phyloP scores from a whole-genome alignment of 1,139 yeast genomes.

The Hyphopichia burtonii region DNA sequence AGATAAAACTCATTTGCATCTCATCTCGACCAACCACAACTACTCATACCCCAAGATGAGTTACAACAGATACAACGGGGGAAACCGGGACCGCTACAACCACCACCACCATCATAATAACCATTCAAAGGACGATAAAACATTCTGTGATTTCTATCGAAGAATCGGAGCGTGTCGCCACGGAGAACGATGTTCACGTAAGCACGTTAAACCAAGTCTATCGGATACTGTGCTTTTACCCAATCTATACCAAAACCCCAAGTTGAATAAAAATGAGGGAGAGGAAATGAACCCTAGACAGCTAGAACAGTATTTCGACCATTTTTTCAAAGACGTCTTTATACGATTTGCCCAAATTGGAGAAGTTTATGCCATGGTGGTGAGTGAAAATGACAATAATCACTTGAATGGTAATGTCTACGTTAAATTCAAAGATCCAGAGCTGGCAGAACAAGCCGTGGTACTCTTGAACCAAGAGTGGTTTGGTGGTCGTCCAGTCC shows the following conservation, averaged over 20 bases:
- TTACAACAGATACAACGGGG: conserved; percentile 1
- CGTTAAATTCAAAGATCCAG: conserved; percentile 54
- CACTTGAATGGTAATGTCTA: conserved; percentile 85
- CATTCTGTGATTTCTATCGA: conserved; percentile 57
- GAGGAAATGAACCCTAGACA: conserved; percentile 35
- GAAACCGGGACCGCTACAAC: neutral
- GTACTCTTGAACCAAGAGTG: conserved; percentile 71
- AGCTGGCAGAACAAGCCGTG: conserved; percentile 62
- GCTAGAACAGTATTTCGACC: conserved; percentile 55
- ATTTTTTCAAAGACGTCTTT: conserved; percentile 72
- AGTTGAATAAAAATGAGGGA: conserved; percentile 33
- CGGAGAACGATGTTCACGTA: conserved; percentile 83
- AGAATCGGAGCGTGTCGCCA: conserved; percentile 94
- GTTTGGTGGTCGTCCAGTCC: conserved; percentile 79
- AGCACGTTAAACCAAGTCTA: conserved; percentile 67
- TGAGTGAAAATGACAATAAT: conserved; percentile 81
- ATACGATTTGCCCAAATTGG: conserved; percentile 67
- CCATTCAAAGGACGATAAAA: conserved; percentile 20
- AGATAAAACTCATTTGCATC: too few relatives aligned
- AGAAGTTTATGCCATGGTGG: conserved; percentile 61
- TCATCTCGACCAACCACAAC: neutral
- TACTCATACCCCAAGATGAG: neutral
- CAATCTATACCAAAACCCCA: conserved; percentile 71
- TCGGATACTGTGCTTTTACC: conserved; percentile 69
- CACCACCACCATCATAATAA: neutral